Base-by-base conservation (phyloP, 371 early-diverging fungal genomes). In the Mortierella sp. region DNA sequence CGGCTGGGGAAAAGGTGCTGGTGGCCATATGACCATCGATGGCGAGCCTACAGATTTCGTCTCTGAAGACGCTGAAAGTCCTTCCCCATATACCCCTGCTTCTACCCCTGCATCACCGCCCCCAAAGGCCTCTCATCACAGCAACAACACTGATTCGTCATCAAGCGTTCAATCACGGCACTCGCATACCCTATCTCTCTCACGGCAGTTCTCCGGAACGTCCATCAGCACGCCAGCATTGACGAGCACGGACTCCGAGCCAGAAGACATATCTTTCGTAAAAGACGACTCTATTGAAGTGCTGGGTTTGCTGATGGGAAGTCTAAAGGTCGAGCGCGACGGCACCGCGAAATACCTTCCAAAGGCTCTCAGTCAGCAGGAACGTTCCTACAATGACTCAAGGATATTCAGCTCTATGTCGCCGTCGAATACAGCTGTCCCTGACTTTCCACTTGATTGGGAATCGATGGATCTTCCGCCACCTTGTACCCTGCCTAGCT, bases 31-130 rank as follows among this genome's bases (percentile, higher is more conserved):
- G 32, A 23, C 32, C n/a, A 8, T 39, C 24, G 69, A 67, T 31
- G 23, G 41, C 24, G 58, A 69, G 4, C 56, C 48, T 27, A 42
- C 42, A 27, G 76, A 75, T 34, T 56, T 64, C 15, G 19, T 48
- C 17, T 51, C 64, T 4, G 76, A 75, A 27, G 68, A 75, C 28
- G 60, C 48, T 15, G 70, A 75, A n/a, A 24, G 46, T 37, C n/a
- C 21, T 44, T 60, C 64, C 3, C 76, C 76, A 2, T 69, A 75
- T 69, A 75, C 76, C 70, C 76, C 76, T 0, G 61, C 64, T 50
- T 69, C 76, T 31, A 55, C 60, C 50, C 76, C 76, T 8, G 78
- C 64, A 26, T 76, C 69, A 15, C 71, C 70, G 30, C 80, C 69
- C 15, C 64, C 55, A 48, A 66, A 56, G 54, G 59, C 63, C 19